Percentiles rank a stretch among this genome's conserved stretches.
Conservation (phyloP, 2,329 filamentous ascomycete genomes). For the Endoconidiophora polonica region DNA sequence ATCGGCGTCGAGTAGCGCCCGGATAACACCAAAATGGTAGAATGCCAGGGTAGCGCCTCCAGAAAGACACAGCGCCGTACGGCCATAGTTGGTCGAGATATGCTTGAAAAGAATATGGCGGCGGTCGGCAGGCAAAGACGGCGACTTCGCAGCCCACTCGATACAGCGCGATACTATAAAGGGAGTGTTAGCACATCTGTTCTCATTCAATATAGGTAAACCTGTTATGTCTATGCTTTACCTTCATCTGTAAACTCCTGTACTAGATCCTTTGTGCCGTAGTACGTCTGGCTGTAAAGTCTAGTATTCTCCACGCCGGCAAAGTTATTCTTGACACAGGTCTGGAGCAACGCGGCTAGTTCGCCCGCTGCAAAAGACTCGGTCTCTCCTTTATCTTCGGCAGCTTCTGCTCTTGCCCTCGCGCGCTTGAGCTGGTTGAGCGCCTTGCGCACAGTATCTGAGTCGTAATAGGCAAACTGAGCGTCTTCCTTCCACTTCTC, state of each 20-base stretch:
- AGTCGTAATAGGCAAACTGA: constrained; percentile 74
- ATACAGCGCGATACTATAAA: constrained; percentile 9
- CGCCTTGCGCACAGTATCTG: constrained; percentile 62
- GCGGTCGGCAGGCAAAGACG: constrained; percentile 7
- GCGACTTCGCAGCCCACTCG: constrained; percentile 10
- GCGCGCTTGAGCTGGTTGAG: constrained; percentile 56
- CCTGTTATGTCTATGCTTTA: constrained; percentile 21
- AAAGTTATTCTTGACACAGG: constrained; percentile 95
- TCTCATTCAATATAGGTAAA: background rate
- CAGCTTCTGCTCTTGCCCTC: constrained; percentile 40
- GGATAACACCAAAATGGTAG: constrained; percentile 88
- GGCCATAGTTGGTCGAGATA: constrained; percentile 75
- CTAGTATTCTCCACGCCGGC: constrained; percentile 84
- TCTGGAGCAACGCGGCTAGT: constrained; percentile 61
- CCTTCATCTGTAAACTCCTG: constrained; percentile 80
- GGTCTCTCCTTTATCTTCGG: constrained; percentile 22
- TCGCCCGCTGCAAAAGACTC: constrained; percentile 33
- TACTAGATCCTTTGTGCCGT: constrained; percentile 87
- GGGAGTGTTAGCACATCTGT: background rate
- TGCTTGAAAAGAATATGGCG: constrained; percentile 57
- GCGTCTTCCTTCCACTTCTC: constrained; percentile 65
- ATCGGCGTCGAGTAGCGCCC: constrained; percentile 71
- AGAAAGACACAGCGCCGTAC: constrained; percentile 81
- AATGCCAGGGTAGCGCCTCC: constrained; percentile 91
- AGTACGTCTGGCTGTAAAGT: constrained; percentile 95